phyloP scores from a whole-genome alignment of 768 basidiomycete species.

The Boletus reticulatus region DNA sequence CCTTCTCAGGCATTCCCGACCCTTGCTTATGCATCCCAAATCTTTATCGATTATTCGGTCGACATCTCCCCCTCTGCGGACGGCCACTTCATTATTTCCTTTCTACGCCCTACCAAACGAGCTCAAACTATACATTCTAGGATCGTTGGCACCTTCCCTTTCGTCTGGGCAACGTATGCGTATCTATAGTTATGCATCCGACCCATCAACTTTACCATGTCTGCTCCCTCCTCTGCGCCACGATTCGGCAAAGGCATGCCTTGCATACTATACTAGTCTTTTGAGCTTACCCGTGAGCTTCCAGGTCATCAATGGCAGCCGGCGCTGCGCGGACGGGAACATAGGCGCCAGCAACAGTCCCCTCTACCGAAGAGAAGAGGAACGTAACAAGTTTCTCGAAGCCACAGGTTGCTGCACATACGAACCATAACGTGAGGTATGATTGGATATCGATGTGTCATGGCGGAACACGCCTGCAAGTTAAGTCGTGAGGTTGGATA shows the following conservation, averaged over 20 bases:
- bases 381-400: conserved; percentile 43
- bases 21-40: conserved; percentile 39
- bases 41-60: conserved; percentile 14
- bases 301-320: conserved; percentile 8
- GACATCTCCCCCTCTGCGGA: conserved; percentile 13
- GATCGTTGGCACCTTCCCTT: conserved; percentile 53
- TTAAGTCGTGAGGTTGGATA: background rate
- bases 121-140: conserved; percentile 54
- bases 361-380: conserved; percentile 40
- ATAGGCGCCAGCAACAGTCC: conserved; percentile 40
- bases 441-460: background rate
- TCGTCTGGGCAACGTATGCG: conserved; percentile 55
- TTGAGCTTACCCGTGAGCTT: conserved; percentile 13
- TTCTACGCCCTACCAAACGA: conserved; percentile 53
- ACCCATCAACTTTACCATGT: conserved; percentile 47
- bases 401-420: conserved; percentile 46
- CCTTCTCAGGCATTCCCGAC: conserved; percentile 49
- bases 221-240: conserved; percentile 33
- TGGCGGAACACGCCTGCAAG: background rate
- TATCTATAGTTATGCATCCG: conserved; percentile 54
- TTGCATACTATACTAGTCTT: conserved; percentile 21
- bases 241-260: conserved; percentile 14
- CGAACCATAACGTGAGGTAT: conserved; percentile 32
- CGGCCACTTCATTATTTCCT: conserved; percentile 27
- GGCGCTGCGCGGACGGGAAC: conserved; percentile 35